A percentile compares a stretch with the other conserved stretches of the same genome.
Conservation (phyloP, 192 early-diverging fungal species). For the Umbelopsis isabellina region DNA sequence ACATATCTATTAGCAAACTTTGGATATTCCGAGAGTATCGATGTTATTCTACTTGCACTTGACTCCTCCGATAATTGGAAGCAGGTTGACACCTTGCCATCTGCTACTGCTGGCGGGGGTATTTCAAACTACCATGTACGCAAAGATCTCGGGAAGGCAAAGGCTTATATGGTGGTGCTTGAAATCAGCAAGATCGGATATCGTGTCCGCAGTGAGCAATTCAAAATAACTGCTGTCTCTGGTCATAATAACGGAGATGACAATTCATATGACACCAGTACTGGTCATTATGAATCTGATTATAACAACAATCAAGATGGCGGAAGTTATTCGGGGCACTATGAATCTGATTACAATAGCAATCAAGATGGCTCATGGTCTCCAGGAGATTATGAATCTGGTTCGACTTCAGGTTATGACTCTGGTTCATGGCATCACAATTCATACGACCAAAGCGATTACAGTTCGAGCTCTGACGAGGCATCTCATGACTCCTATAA, state of each 20-base stretch:
- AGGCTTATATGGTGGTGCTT: not conserved
- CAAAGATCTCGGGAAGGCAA: slow-evolving; percentile 3
- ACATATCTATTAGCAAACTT: not conserved
- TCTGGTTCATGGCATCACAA: too few relatives aligned
- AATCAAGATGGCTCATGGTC: not conserved
- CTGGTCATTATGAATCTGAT: not conserved
- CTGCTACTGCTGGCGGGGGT: slow-evolving; percentile 5
- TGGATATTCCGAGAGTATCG: not conserved
- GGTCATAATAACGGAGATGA: not conserved
- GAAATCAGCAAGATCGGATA: not conserved
- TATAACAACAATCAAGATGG: not conserved
- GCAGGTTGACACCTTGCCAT: slow-evolving; percentile 1
- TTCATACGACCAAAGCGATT: too few relatives aligned
- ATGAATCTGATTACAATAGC: not conserved
- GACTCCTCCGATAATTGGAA: not conserved
- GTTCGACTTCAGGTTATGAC: too few relatives aligned
- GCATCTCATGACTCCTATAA: too few relatives aligned
- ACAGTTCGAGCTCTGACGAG: too few relatives aligned
- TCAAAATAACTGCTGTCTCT: slow-evolving; percentile 9
- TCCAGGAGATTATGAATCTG: too few relatives aligned
- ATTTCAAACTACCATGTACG: slow-evolving; percentile 19
- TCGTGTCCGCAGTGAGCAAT: not conserved
- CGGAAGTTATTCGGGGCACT: not conserved
- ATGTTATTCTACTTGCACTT: not conserved
- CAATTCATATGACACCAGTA: not conserved